Percentiles rank a stretch among this genome's conserved stretches.
Evolutionary conservation across 139 green algal species (phyloP).

Genomic region (Chlamydomonas incerta): DNA sequence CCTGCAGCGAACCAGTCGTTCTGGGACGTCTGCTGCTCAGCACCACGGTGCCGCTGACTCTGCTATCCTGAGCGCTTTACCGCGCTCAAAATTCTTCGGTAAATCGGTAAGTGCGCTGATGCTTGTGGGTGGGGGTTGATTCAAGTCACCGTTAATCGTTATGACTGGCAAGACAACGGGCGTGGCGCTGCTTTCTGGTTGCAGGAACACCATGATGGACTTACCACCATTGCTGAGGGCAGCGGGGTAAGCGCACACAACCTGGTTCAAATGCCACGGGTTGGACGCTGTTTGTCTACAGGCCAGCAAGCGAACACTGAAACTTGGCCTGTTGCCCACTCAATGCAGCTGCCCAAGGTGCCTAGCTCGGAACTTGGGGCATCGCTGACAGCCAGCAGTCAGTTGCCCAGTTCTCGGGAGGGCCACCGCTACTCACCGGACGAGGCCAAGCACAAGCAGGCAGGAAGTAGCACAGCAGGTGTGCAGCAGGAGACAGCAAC

Average conservation of each 20-base stretch:
- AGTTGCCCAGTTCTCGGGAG: background rate
- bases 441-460: background rate
- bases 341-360: background rate
- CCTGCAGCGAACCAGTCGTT: no score
- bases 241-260: conserved; percentile 45
- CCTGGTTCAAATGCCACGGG: background rate
- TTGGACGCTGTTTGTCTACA: background rate
- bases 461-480: background rate
- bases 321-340: background rate
- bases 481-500: no score
- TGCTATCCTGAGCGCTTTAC: no score
- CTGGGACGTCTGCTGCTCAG: no score
- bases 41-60: no score
- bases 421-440: background rate
- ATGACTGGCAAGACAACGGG: background rate
- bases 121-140: no score
- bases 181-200: background rate
- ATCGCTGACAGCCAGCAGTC: conserved; percentile 22
- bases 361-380: background rate
- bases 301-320: background rate
- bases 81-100: no score
- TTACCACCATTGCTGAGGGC: background rate
- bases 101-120: no score
- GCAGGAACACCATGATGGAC: background rate
- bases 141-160: background rate